Base-by-base conservation (phyloP, 768 basidiomycete genomes). In the Boletellus ananiceps region DNA sequence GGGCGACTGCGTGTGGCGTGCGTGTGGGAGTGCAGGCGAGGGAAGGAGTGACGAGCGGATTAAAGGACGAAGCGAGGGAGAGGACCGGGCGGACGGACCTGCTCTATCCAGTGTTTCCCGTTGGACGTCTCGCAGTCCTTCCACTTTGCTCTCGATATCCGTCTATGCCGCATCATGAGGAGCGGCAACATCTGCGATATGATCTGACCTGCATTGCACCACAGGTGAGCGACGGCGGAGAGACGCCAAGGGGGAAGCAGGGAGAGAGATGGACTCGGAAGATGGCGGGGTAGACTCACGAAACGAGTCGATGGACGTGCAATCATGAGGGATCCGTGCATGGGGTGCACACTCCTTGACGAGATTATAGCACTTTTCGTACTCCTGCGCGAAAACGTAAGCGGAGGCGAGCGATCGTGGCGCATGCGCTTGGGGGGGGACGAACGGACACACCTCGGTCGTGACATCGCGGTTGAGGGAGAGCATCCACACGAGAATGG, bases 71-170 rank as follows among this genome's bases (percentile, higher is more conserved):
- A 33, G 27, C 27, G 2, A 35, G 40, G 32, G 32, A 36, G 15
- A 45, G 13, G 37, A 50, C 5, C n/a, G 15, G 46, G 27, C 15
- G n/a, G 48, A 60, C 71, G 35, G 52, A 84, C 84, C 74, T 86
- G 86, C 57, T 89, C 86, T 48, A 90, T 90, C 84, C 86, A 89
- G 54, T 84, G 86, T 57, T 89, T 89, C 37, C 86, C 86, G 37
- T 71, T 78, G 1, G 71, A 56, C 0, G 78, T 84, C 21, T 72
- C 67, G 48, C 76, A 76, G 54, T 88, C 86, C 50, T 76, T 74
- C 88, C 88, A 90, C 54, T 84, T 82, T 12, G 82, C 69, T 16
- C 87, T 74, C 2, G 88, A 85, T 66, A 89, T 85, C 34, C 88
- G 81, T 47, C 87, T 75, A 64, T 89, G 88, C 14, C 87, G 72